Evolutionary conservation across 83 land plant species (phyloP).

Genomic region (Picea mariana): DNA sequence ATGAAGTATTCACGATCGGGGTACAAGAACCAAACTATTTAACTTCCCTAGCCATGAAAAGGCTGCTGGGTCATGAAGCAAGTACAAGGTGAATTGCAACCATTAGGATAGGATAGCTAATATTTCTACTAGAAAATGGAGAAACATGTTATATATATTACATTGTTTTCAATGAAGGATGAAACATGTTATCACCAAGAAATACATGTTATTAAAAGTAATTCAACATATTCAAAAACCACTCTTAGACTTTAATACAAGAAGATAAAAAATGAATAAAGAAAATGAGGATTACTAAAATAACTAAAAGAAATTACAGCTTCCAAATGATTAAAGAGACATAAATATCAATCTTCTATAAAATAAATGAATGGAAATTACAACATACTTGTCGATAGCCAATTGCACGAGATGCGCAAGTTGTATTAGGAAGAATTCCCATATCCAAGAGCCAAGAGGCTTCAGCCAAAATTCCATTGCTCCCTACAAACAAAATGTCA

Average conservation of each 20-base stretch:
- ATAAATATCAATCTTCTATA: neutral
- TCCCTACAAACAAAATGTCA: constrained; percentile 28
- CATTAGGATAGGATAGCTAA: too few species aligned
- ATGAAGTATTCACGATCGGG: too few species aligned
- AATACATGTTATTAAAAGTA: neutral
- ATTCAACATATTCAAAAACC: neutral
- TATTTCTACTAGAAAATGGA: too few species aligned
- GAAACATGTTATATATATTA: too few species aligned
- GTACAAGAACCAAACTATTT: too few species aligned
- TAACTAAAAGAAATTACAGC: constrained; percentile 1
- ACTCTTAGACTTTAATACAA: neutral
- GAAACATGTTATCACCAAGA: neutral
- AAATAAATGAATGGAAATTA: neutral
- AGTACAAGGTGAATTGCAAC: too few species aligned
- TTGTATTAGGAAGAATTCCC: constrained; percentile 77
- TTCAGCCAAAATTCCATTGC: constrained; percentile 74
- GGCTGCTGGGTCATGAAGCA: too few species aligned
- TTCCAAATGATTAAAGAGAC: neutral
- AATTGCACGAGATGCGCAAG: constrained; percentile 87
- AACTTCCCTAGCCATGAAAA: too few species aligned
- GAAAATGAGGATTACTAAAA: neutral
- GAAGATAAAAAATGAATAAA: neutral
- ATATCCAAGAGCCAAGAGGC: constrained; percentile 90
- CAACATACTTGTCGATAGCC: constrained; percentile 85
- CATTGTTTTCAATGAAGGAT: too few species aligned